Evolutionary conservation across 2,329 filamentous ascomycete genomes (phyloP).

Genomic region (Verticillium dahliae): DNA sequence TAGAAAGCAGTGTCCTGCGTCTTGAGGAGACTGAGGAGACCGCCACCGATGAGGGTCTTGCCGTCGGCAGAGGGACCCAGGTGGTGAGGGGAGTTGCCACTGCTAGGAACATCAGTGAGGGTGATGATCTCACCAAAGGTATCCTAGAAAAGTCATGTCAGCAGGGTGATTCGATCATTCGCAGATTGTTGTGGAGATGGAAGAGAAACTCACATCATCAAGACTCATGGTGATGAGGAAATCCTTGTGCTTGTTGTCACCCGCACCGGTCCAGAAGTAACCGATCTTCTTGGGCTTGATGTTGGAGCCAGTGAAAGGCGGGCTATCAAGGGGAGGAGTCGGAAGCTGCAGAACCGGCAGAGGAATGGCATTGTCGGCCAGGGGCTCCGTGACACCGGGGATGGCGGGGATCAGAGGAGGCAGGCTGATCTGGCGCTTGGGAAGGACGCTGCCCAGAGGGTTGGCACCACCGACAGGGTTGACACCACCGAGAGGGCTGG

Average conservation of each 20-base stretch:
- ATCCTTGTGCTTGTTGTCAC: conserved; percentile 53
- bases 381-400: conserved; percentile 51
- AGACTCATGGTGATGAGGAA: conserved; percentile 53
- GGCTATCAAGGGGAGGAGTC: conserved; percentile 49
- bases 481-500: background rate
- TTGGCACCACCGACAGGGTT: background rate
- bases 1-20: conserved; percentile 57
- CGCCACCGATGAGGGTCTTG: conserved; percentile 51
- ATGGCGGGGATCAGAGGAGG: conserved; percentile 52
- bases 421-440: conserved; percentile 24
- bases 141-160: conserved; percentile 28
- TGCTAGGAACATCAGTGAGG: conserved; percentile 51
- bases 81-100: conserved; percentile 56
- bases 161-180: background rate
- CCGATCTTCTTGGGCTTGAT: conserved; percentile 61
- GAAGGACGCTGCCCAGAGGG: conserved; percentile 18
- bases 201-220: conserved; percentile 40
- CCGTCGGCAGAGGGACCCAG: conserved; percentile 47
- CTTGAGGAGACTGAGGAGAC: conserved; percentile 52
- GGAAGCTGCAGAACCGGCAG: conserved; percentile 53
- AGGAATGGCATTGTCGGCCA: conserved; percentile 42
- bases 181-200: background rate
- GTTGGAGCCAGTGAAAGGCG: conserved; percentile 43
- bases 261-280: conserved; percentile 57
- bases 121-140: conserved; percentile 55